phyloP scores from a whole-genome alignment of 306 rosid species.

The Cicer judaicum region DNA sequence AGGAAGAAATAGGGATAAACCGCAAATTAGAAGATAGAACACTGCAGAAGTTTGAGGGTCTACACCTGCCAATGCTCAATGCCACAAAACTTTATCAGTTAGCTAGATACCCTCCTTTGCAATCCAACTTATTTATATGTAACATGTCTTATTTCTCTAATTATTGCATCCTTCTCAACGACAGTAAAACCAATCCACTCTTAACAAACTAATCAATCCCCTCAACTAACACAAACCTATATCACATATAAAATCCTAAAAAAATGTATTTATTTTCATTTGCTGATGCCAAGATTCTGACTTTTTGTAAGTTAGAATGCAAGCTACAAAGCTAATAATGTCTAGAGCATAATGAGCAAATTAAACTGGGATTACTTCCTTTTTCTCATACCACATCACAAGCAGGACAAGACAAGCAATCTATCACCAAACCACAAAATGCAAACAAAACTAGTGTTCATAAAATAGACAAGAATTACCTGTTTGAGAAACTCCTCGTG shows the following conservation, averaged over 20 bases:
- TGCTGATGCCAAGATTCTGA: conserved; percentile 6
- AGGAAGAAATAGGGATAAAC: not conserved
- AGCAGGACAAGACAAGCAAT: conserved; percentile 21
- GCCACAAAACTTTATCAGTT: not conserved
- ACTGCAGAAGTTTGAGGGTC: not conserved
- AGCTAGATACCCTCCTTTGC: not conserved
- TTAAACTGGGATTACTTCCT: not conserved
- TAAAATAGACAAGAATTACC: conserved; percentile 50
- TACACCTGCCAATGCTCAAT: conserved; percentile 2
- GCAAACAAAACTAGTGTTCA: conserved; percentile 3
- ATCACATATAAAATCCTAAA: not conserved
- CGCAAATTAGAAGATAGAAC: not conserved
- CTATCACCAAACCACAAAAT: not conserved
- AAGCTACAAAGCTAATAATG: not conserved
- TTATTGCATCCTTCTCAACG: not conserved
- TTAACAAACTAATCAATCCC: not conserved
- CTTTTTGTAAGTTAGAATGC: conserved; percentile 4
- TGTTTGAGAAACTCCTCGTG: conserved; percentile 97
- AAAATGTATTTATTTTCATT: not conserved
- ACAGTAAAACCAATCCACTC: not conserved
- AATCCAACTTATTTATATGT: not conserved
- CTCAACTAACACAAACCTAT: not conserved
- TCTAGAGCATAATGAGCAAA: not conserved
- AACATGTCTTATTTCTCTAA: not conserved
- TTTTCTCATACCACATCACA: conserved; percentile 1